Evolutionary conservation across 108 stramenopile genomes (phyloP), one percentile per base, ranked within the genome.

Genomic region (Parietichytrium sp.): DNA sequence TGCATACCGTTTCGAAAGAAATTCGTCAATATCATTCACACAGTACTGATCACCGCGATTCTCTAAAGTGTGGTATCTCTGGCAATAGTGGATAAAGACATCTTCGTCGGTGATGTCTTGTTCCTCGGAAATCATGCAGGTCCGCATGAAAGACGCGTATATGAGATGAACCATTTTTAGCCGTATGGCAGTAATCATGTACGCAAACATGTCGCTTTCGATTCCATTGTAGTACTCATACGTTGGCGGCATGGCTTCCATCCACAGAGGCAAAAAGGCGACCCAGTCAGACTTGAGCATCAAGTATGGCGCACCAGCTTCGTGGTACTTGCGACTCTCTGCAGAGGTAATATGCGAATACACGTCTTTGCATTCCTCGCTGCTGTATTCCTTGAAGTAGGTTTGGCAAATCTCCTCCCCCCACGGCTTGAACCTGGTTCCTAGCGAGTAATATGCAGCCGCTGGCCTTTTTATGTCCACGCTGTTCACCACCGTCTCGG

Each of bases 11-110:
- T 25, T 16, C 13, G 61, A 72, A 15, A 72, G 29, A 20, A 72
- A 72, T 27, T 72, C 61, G 61, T 33, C 36, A 0, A 42, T 42
- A 27, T 72, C 45, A 42, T 72, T 72, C 6, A 72, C 61, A 25
- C 45, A 3, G 61, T 25, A 72, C 10, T 33, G 16, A 6, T 25
- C 61, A 27, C 61, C 61, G 42, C 61, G 61, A 33, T 33, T 72
- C 61, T 72, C 61, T 25, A 45, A 42, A 15, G 45, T 42, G 33
- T 72, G 61, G 61, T 72, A 72, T 6, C 61, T 33, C 61, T 72
- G 61, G 61, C 61, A 72, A 42, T 72, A 72, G 20, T 72, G 61
- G n/a, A 72, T 6, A 27, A 72, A 72, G 61, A 45, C 42, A n/a
- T 33, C 45, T 8, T 45, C 61, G 61, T 72, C 61, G 33, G 36